A percentile compares a stretch with the other conserved stretches of the same genome.
Conservation (phyloP, 1,284 basidiomycete species). For the Malassezia pachydermatis region DNA sequence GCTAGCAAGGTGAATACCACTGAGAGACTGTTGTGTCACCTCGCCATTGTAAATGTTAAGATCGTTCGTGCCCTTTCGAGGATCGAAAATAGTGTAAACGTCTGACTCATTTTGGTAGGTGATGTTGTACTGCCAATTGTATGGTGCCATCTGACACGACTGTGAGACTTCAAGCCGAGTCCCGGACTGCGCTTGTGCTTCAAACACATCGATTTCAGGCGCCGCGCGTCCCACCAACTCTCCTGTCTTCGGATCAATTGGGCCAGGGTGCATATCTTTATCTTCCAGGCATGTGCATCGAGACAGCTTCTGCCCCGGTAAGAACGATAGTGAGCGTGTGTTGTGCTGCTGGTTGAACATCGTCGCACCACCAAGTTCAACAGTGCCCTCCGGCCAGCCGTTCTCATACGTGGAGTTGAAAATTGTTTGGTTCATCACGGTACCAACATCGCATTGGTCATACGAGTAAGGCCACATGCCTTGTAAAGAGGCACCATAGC, state of each 20-base stretch:
- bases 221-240: conserved; percentile 53
- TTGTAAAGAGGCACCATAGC: conserved; percentile 52
- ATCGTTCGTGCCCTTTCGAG: conserved; percentile 4
- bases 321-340: conserved; percentile 47
- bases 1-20: conserved; percentile 7
- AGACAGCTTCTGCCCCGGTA: conserved; percentile 66
- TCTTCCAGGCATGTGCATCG: conserved; percentile 65
- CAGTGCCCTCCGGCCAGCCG: neutral
- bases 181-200: conserved; percentile 51
- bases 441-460: conserved; percentile 67
- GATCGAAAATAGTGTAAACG: conserved; percentile 31
- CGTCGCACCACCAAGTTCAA: conserved; percentile 1
- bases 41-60: conserved; percentile 37
- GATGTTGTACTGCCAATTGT: conserved; percentile 50
- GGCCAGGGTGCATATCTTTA: conserved; percentile 80
- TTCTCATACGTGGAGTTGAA: neutral
- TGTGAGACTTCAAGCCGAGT: conserved; percentile 57
- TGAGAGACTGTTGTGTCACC: conserved; percentile 36
- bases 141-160: conserved; percentile 64
- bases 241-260: conserved; percentile 56
- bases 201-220: conserved; percentile 62
- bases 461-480: conserved; percentile 61
- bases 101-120: conserved; percentile 10
- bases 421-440: conserved; percentile 56
- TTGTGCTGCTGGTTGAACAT: conserved; percentile 29